phyloP scores from a whole-genome alignment of 2,329 filamentous ascomycete genomes.

The Magnaporthiopsis poae region DNA sequence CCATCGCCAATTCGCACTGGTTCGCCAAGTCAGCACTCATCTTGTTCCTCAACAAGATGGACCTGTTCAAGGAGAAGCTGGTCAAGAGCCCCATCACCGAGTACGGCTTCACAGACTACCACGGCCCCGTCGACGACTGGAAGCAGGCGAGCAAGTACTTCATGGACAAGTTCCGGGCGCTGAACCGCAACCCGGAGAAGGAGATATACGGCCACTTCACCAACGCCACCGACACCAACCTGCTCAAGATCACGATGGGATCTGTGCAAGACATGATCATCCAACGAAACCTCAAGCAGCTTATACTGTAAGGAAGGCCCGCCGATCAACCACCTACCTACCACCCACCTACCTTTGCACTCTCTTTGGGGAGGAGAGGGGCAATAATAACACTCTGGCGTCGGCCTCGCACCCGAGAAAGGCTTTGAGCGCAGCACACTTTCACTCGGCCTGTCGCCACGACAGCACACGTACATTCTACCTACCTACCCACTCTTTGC shows the following conservation, averaged over 20 bases:
- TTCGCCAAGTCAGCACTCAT: slow-evolving; percentile 74
- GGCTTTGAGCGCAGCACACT: background rate
- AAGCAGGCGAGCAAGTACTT: slow-evolving; percentile 73
- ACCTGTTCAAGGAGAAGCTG: slow-evolving; percentile 72
- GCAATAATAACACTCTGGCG: background rate
- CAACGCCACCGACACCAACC: slow-evolving; percentile 57
- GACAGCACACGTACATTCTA: background rate
- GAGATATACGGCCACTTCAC: slow-evolving; percentile 56
- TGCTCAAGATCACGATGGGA: slow-evolving; percentile 77
- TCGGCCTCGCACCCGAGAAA: background rate
- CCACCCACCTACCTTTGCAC: background rate
- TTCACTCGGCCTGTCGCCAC: too few species aligned
- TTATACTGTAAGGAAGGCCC: slow-evolving; percentile 50
- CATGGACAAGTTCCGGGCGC: slow-evolving; percentile 66
- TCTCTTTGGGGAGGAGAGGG: background rate
- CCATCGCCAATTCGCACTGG: slow-evolving; percentile 77
- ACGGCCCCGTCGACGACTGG: slow-evolving; percentile 59
- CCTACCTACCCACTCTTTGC: background rate
- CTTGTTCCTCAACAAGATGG: slow-evolving; percentile 80
- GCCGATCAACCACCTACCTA: background rate
- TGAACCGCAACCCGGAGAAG: slow-evolving; percentile 60
- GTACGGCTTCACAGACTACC: slow-evolving; percentile 70
- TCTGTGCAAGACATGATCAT: slow-evolving; percentile 84
- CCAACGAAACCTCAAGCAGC: slow-evolving; percentile 69
- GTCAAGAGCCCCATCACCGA: slow-evolving; percentile 59